Conservation (phyloP, 1,284 basidiomycete genomes). For the Afroboletus lepidellus region DNA sequence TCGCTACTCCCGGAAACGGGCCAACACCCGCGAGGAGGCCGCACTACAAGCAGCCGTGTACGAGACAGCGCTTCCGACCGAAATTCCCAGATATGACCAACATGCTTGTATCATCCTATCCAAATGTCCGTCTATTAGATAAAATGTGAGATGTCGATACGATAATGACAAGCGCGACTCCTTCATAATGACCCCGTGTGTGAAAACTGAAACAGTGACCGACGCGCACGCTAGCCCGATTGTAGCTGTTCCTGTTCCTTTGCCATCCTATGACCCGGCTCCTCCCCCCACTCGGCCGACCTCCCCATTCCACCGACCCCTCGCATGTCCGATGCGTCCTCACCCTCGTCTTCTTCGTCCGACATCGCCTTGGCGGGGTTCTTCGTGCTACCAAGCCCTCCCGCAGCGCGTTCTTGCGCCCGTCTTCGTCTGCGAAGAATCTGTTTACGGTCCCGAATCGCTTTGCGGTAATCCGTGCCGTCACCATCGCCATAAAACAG, state of each 20-base stretch:
- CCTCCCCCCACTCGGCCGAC: slow-evolving; percentile 33
- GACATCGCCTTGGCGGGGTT: slow-evolving; percentile 29
- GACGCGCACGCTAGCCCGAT: slow-evolving; percentile 30
- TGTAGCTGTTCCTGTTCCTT: slow-evolving; percentile 25
- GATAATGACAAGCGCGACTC: slow-evolving; percentile 26
- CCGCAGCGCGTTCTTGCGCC: slow-evolving; percentile 74
- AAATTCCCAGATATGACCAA: slow-evolving; percentile 25
- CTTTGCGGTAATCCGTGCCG: slow-evolving; percentile 58
- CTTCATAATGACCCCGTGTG: slow-evolving; percentile 21
- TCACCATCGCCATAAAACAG: slow-evolving; percentile 85
- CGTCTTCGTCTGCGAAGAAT: slow-evolving; percentile 71
- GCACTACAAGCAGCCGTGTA: slow-evolving; percentile 29
- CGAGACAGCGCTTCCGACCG: slow-evolving; percentile 15
- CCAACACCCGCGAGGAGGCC: slow-evolving; percentile 29
- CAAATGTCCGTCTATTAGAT: slow-evolving; percentile 39
- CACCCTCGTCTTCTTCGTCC: slow-evolving; percentile 40
- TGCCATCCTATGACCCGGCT: slow-evolving; percentile 30
- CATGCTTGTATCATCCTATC: slow-evolving; percentile 22
- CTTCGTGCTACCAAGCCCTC: slow-evolving; percentile 34
- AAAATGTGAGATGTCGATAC: slow-evolving; percentile 26
- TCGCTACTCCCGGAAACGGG: slow-evolving; percentile 1
- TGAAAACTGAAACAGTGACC: slow-evolving; percentile 9
- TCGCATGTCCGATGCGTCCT: slow-evolving; percentile 22
- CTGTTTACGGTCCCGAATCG: slow-evolving; percentile 74
- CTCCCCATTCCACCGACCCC: slow-evolving; percentile 17